Conservation (phyloP, 1,139 yeast species). For the Nakaseomyces nivariensis region DNA sequence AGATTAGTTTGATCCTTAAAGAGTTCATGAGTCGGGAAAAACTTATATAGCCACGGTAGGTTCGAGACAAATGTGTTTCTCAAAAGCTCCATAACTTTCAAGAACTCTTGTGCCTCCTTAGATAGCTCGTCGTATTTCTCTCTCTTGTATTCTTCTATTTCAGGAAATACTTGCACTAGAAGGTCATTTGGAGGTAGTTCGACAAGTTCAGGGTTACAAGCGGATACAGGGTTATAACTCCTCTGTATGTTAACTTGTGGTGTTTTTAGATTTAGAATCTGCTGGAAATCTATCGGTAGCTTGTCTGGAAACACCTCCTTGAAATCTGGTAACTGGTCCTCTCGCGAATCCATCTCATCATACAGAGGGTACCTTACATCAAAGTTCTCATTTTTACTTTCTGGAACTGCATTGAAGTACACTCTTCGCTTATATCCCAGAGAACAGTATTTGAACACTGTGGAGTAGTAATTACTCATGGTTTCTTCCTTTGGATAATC, state of each 20-base stretch:
- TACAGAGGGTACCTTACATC: slow-evolving; percentile 6
- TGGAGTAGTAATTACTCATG: slow-evolving; percentile 21
- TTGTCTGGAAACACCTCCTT: slow-evolving; percentile 12
- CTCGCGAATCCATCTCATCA: too few relatives aligned
- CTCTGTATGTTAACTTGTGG: slow-evolving; percentile 9
- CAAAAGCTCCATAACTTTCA: slow-evolving; percentile 17
- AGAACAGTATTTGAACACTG: slow-evolving; percentile 25
- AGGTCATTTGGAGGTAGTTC: slow-evolving; percentile 11
- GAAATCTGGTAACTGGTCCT: slow-evolving; percentile 1
- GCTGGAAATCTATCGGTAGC: slow-evolving; percentile 18
- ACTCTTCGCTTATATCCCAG: slow-evolving; percentile 24
- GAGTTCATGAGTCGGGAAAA: slow-evolving; percentile 26
- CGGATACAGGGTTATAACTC: background rate
- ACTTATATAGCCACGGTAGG: slow-evolving; percentile 21
- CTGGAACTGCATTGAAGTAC: slow-evolving; percentile 10
- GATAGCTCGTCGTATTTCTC: slow-evolving; percentile 10
- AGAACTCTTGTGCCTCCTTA: slow-evolving; percentile 12
- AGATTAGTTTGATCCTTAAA: slow-evolving; percentile 15
- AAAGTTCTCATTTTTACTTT: slow-evolving; percentile 6
- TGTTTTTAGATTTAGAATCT: slow-evolving; percentile 15
- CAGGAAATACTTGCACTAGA: slow-evolving; percentile 24
- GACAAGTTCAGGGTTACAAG: background rate
- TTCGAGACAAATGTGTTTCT: slow-evolving; percentile 18
- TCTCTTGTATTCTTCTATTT: slow-evolving; percentile 19
- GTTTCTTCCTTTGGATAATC: slow-evolving; percentile 26